Conservation (phyloP, 495 filamentous ascomycete species). For the Hyaloscypha hepaticicola region DNA sequence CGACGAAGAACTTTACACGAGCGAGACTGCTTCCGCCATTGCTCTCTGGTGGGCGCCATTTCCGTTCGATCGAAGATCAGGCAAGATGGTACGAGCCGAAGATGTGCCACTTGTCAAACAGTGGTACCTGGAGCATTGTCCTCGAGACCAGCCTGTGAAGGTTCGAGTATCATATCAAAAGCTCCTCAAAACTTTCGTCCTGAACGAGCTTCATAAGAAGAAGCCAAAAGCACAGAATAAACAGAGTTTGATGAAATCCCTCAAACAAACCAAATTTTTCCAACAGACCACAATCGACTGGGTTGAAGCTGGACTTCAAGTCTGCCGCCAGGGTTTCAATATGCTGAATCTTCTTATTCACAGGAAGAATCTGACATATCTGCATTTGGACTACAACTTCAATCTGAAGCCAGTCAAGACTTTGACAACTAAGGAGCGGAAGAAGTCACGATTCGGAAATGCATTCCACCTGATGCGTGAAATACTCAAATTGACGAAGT, state of each 20-base stretch:
- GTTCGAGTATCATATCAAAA: conserved; percentile 99
- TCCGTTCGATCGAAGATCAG: conserved; percentile 94
- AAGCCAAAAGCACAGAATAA: conserved; percentile 93
- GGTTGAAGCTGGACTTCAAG: conserved; percentile 98
- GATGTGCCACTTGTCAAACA: conserved; percentile 98
- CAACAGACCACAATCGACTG: conserved; percentile 99
- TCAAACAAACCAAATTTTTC: conserved; percentile 98
- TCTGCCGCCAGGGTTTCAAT: conserved; percentile 98
- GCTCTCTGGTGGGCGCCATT: conserved; percentile 98
- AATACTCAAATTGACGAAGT: conserved; percentile 94
- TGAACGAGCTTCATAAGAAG: conserved; percentile 95
- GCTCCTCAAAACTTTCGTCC: conserved; percentile 90
- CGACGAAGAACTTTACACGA: conserved; percentile 85
- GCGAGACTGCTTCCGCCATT: conserved; percentile 90
- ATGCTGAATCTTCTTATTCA: conserved; percentile 99
- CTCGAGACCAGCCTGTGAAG: conserved; percentile 90
- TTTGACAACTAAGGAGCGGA: conserved; percentile 96
- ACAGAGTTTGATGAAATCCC: conserved; percentile 82
- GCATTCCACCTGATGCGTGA: conserved; percentile 99
- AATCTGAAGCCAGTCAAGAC: conserved; percentile 99
- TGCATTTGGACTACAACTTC: conserved; percentile 99
- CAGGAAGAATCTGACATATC: conserved; percentile 96
- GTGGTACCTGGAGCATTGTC: conserved; percentile 96
- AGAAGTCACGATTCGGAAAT: conserved; percentile 99
- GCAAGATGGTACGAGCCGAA: conserved; percentile 94